Evolutionary conservation across 176 grass and related monocot genomes (phyloP), one percentile per base, ranked within the genome.

Genomic region (Aegilops longissima): DNA sequence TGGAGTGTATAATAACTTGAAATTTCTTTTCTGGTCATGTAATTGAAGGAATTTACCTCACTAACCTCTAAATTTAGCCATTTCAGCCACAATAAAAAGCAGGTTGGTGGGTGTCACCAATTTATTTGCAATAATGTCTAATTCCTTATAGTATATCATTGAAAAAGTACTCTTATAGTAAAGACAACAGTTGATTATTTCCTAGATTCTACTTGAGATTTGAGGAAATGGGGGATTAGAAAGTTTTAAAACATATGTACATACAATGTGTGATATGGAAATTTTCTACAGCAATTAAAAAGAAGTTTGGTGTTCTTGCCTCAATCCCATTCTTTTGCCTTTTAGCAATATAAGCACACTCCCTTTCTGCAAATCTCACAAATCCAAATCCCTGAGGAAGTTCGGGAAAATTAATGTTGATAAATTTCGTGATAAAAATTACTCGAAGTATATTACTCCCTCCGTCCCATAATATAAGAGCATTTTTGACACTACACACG

Each of bases 321-420:
- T 90, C 73, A 36, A 84, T 61, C 72, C 90, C 90, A 88, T 94
- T 86, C 52, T 87, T 94, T 90, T 89, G 81, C 66, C 85, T 92
- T 82, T 85, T 82, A 70, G 95, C 95, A 45, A 30, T 77, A 61
- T 77, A 83, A 89, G 95, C 92, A 21, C 89, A 80, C 54, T 92
- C 92, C 83, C 86, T 94, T 75, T 89, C 75, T 59, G 73, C 44
- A 86, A 92, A 97, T 56, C 95, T 29, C 23, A 97, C 95, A 77
- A 97, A 97, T 54, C 92, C 93, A 86, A 89, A 97, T 85, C 95
- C 95, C 95, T 97, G 77, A 82, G 56, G 86, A 47, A 79, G 52
- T 75, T 87, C n/a, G 52, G 11, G 76, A 72, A 87, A 51, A 27
- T 70, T 78, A 81, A 36, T 17, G 36, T 12, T 67, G 21, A 73